Evolutionary conservation across 2,329 filamentous ascomycete genomes (phyloP), one percentile per base, ranked within the genome.

Genomic region (Pestalotiopsis sp.): DNA sequence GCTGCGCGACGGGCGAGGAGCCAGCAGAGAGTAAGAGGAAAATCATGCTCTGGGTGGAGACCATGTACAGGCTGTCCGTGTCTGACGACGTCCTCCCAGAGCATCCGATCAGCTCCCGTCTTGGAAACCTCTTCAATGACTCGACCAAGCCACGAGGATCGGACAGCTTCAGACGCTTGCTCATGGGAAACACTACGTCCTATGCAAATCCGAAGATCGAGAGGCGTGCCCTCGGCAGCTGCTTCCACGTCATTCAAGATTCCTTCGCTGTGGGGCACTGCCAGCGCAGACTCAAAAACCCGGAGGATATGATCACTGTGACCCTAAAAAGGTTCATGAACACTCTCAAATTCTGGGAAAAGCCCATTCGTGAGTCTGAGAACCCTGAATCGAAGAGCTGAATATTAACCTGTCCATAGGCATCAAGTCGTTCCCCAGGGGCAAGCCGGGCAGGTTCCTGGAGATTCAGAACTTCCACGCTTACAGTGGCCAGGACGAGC

Each of bases 191-290:
- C 6, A 61, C 67, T 12, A 59, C 65, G 14, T 36, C 52, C n/a
- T 70, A 62, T 41, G 12, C 17, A 1, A 39, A 62, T 3, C n/a
- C 62, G 1, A 61, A 70, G 49, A 57, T 70, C 2, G 65, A 20
- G 17, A 49, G 59, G 23, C 59, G 70, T 4, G 70, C 70, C 25
- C 41, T 71, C 17, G 70, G 70, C 7, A 67, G 64, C 31, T 68
- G 65, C 57, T 39, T 71, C 4, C 70, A 71, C 60, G 41, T 70
- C 68, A 68, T 71, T 23, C 62, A 67, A 45, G 70, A 71, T 62
- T 71, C 70, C 9, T 71, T 66, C 55, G 70, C 70, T 1, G 67
- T 69, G 4, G 70, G 70, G 2, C 70, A 71, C 45, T 69, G 69
- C 2, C 67, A 65, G 14, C 25, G 70, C 13, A 27, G 49, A 25